These are phyloP conservation scores for Lactifluus volemus DNA, from an alignment of 768 basidiomycete species.

Conservation along the genomic window DNA sequence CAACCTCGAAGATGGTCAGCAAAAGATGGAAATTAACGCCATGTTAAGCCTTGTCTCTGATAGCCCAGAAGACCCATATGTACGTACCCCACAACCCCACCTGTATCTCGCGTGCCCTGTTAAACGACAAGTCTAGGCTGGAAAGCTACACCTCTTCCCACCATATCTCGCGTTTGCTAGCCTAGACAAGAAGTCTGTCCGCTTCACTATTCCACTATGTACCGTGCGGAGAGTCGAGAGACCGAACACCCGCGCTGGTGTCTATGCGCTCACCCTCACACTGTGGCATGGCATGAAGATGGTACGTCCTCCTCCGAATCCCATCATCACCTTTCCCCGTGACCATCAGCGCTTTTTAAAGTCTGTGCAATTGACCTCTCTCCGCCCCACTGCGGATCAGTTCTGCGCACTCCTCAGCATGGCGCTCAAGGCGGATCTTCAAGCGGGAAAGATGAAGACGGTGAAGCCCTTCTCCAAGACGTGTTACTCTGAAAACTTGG, in stretches of 20 bases:
- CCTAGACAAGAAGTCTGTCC: slow-evolving; percentile 84
- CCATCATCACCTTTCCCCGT: neutral
- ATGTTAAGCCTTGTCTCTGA: slow-evolving; percentile 71
- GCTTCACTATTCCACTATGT: slow-evolving; percentile 85
- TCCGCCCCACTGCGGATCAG: slow-evolving; percentile 86
- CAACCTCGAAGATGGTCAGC: slow-evolving; percentile 32
- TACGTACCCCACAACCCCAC: slow-evolving; percentile 25
- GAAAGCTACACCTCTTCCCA: slow-evolving; percentile 80
- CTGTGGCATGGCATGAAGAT: slow-evolving; percentile 94
- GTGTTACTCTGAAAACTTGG: slow-evolving; percentile 88
- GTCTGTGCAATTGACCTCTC: slow-evolving; percentile 89
- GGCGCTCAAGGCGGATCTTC: slow-evolving; percentile 80
- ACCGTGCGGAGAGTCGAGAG: slow-evolving; percentile 91
- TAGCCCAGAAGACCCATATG: slow-evolving; percentile 88
- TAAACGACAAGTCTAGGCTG: slow-evolving; percentile 50
- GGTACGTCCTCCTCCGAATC: slow-evolving; percentile 37
- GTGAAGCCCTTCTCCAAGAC: slow-evolving; percentile 88
- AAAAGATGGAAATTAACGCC: slow-evolving; percentile 83
- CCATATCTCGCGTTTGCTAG: slow-evolving; percentile 89
- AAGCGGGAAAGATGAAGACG: slow-evolving; percentile 86
- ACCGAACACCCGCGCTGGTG: slow-evolving; percentile 86
- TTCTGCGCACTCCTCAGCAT: slow-evolving; percentile 88
- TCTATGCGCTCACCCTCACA: slow-evolving; percentile 91
- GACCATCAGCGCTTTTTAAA: slow-evolving; percentile 23
- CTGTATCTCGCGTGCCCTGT: neutral